phyloP scores from a whole-genome alignment of 2,329 filamentous ascomycete genomes.

The Aspergillus novofumigatus region DNA sequence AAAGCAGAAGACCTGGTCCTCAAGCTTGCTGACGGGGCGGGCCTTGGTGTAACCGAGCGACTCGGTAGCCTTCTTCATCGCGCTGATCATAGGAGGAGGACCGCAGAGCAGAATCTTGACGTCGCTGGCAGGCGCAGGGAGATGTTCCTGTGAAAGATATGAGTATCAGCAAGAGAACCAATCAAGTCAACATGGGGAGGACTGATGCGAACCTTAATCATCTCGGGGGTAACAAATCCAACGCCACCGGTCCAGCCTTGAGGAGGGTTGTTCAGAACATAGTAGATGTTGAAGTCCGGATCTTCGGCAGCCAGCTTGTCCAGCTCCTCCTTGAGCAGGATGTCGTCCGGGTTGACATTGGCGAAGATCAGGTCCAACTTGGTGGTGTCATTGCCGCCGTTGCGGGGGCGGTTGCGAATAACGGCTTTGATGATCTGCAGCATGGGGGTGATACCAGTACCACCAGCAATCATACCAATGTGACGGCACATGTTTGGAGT shows the following conservation, averaged over 20 bases:
- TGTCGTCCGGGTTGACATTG: conserved; percentile 90
- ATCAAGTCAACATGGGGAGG: not conserved
- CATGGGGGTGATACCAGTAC: conserved; percentile 98
- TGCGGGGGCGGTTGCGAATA: conserved; percentile 64
- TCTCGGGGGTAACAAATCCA: conserved; percentile 90
- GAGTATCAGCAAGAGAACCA: not conserved
- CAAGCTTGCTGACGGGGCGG: conserved; percentile 90
- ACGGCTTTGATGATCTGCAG: conserved; percentile 92
- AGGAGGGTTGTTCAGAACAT: conserved; percentile 93
- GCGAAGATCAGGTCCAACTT: conserved; percentile 94
- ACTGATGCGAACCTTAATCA: conserved; percentile 69
- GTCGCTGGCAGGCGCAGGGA: conserved; percentile 78
- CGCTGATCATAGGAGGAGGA: conserved; percentile 92
- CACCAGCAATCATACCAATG: conserved; percentile 97
- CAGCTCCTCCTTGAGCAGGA: conserved; percentile 87
- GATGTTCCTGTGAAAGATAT: conserved; percentile 36
- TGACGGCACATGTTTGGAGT: conserved; percentile 92
- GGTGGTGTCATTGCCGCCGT: conserved; percentile 72
- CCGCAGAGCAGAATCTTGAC: conserved; percentile 94
- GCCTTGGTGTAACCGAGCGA: conserved; percentile 88
- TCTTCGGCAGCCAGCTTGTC: conserved; percentile 75
- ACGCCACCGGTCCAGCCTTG: conserved; percentile 88
- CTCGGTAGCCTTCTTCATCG: conserved; percentile 94
- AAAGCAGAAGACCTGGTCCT: conserved; percentile 97
- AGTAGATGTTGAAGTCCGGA: conserved; percentile 78